These are phyloP conservation scores for Alternaria atra DNA, from an alignment of 2,329 filamentous ascomycete species.

Conservation along the genomic window DNA sequence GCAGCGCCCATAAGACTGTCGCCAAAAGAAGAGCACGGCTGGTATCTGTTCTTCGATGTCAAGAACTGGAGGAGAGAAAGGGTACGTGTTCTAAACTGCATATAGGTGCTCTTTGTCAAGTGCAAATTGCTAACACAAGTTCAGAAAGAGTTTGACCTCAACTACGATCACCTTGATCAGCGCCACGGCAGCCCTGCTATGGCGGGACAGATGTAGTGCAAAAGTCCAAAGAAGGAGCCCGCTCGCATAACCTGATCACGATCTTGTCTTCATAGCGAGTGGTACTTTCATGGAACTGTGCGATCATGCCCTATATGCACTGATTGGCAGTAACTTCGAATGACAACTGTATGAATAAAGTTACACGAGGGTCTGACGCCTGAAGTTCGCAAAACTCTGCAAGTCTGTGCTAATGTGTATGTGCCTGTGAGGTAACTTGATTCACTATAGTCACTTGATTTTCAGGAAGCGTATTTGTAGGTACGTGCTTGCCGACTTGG, in stretches of 20 bases:
- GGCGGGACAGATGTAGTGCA: conserved; percentile 36
- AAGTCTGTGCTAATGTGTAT: not conserved
- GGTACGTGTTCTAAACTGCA: conserved; percentile 39
- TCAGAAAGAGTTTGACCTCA: conserved; percentile 61
- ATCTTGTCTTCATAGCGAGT: conserved; percentile 1
- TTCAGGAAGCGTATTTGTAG: not conserved
- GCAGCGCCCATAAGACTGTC: conserved; percentile 56
- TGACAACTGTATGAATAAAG: not conserved
- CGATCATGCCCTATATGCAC: not conserved
- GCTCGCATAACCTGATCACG: not conserved
- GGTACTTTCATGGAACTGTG: not conserved
- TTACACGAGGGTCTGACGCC: not conserved
- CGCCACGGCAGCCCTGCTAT: conserved; percentile 50
- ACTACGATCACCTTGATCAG: conserved; percentile 62
- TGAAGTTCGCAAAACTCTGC: not conserved
- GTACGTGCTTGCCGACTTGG: not conserved
- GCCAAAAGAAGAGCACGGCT: conserved; percentile 59
- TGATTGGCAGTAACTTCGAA: not conserved
- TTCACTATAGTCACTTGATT: not conserved
- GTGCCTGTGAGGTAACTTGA: not conserved
- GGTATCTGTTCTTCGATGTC: conserved; percentile 65
- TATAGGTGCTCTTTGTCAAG: not conserved
- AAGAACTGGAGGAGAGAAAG: conserved; percentile 62
- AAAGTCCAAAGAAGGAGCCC: not conserved
- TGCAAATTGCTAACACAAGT: conserved; percentile 24